Evolutionary conservation across 495 filamentous ascomycete genomes (phyloP), one percentile per base, ranked within the genome.

Genomic region (Neurospora sp.): DNA sequence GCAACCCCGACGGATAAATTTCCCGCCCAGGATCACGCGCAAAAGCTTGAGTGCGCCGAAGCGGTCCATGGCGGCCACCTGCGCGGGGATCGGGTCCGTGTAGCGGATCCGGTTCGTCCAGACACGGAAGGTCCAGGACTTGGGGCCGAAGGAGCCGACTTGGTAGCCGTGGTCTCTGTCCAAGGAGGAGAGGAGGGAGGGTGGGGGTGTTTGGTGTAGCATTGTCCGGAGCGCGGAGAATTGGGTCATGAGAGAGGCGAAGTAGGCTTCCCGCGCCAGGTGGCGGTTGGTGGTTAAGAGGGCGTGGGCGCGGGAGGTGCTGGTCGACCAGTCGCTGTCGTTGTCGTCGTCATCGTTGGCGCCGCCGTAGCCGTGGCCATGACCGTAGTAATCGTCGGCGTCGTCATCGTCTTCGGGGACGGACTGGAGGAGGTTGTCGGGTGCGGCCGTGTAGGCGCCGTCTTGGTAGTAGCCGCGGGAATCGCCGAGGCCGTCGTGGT

Each of bases 1-100:
- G 41, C 82, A 73, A 7, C 81, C 81, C 16, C 85, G 83, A 12
- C 84, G 81, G 18, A 91, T 76, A 69, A 86, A 83, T 66, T 83
- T 84, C 69, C 83, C 83, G 39, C 80, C 77, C 3, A 84, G 76
- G 18, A 88, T 73, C 12, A 83, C 72, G 18, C 84, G 78, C 14
- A 92, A 73, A 38, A 93, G 81, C 22, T 84, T 83, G 20, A 93
- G 76, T 4, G 91, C 87, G 72, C 83, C 85, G 4, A 83, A 83
- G 72, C 87, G 87, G 75, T 91, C 86, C 89, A 95, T 90, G 22
- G 86, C 85, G 0, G 89, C 90, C 20, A 95, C 76, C 76, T 94
- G 92, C 0, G 84, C 88, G 12, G 91, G 90, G 18, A 86, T 80
- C 9, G 93, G 93, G 69, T 90, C 87, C 7, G 88, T 84, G 38